Conservation (phyloP, 768 basidiomycete species). For the Agrocybe praecox region DNA sequence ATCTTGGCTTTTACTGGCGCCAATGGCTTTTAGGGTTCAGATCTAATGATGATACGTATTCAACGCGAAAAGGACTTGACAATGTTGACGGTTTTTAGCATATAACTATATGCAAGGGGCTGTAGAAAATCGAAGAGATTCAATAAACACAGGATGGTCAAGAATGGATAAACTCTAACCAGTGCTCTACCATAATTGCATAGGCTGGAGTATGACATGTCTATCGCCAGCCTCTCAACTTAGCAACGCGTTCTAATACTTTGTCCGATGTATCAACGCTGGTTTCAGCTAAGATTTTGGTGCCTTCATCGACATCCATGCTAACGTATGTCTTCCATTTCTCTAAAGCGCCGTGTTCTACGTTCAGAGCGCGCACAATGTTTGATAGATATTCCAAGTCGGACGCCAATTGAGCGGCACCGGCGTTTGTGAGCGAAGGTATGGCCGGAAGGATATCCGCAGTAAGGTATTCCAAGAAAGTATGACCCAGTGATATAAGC, state of each 20-base stretch:
- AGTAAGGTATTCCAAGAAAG: conserved; percentile 77
- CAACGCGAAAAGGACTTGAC: not conserved
- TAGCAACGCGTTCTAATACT: conserved; percentile 39
- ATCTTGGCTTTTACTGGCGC: not conserved
- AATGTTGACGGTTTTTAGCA: not conserved
- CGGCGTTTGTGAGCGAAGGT: conserved; percentile 56
- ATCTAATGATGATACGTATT: not conserved
- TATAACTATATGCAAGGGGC: not conserved
- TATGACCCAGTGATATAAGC: conserved; percentile 88
- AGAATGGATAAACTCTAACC: conserved; percentile 2
- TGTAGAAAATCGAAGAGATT: not conserved
- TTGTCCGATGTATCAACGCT: conserved; percentile 26
- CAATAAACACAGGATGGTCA: not conserved
- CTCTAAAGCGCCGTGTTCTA: conserved; percentile 80
- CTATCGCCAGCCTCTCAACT: conserved; percentile 37
- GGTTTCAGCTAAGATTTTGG: conserved; percentile 29
- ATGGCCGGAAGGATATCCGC: conserved; percentile 72
- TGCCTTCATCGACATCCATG: conserved; percentile 56
- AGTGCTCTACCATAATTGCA: not conserved
- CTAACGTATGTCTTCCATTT: conserved; percentile 77
- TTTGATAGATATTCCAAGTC: conserved; percentile 92
- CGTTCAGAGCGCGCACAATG: conserved; percentile 88
- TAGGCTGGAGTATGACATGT: not conserved
- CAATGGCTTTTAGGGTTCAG: not conserved
- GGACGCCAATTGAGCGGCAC: conserved; percentile 81